Percentiles rank a stretch among this genome's conserved stretches.
These are phyloP conservation scores for Bipolaris victoriae DNA, from an alignment of 2,329 filamentous ascomycete species.

Conservation along the genomic window DNA sequence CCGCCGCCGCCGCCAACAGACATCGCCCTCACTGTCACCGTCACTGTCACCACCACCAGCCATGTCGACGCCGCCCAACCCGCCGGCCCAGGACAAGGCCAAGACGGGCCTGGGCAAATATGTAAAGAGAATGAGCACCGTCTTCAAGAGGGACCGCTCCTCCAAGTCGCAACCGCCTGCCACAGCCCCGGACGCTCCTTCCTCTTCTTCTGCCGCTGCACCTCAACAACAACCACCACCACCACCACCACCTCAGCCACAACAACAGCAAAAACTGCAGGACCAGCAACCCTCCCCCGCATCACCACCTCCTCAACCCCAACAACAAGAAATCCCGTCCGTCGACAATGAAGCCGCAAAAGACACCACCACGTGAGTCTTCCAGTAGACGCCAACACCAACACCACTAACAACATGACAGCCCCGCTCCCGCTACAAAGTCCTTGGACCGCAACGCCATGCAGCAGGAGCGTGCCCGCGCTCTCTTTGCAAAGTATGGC, in stretches of 20 bases:
- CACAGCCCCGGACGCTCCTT: slow-evolving; percentile 16
- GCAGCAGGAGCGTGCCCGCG: slow-evolving; percentile 49
- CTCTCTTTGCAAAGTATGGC: slow-evolving; percentile 53
- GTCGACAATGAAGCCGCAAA: slow-evolving; percentile 7
- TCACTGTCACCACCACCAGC: not conserved
- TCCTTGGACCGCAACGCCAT: slow-evolving; percentile 42
- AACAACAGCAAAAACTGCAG: not conserved
- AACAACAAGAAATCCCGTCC: not conserved
- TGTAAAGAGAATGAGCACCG: slow-evolving; percentile 50
- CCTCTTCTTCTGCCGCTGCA: slow-evolving; percentile 1
- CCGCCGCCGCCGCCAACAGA: too few relatives aligned
- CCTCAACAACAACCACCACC: not conserved
- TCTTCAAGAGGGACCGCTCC: slow-evolving; percentile 46
- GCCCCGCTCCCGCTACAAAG: slow-evolving; percentile 18
- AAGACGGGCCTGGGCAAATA: slow-evolving; percentile 42
- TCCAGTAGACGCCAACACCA: not conserved
- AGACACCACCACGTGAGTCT: slow-evolving; percentile 13
- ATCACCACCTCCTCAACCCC: not conserved
- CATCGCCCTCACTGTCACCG: not conserved
- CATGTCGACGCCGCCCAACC: slow-evolving; percentile 37
- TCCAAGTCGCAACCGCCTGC: slow-evolving; percentile 21
- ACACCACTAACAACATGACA: slow-evolving; percentile 8
- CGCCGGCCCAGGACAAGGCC: slow-evolving; percentile 25
- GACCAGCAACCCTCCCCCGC: not conserved
- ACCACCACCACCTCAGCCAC: not conserved